Percentiles rank a stretch among this genome's conserved stretches.
Conservation (phyloP, 495 filamentous ascomycete genomes). For the Talaromyces adpressus region DNA sequence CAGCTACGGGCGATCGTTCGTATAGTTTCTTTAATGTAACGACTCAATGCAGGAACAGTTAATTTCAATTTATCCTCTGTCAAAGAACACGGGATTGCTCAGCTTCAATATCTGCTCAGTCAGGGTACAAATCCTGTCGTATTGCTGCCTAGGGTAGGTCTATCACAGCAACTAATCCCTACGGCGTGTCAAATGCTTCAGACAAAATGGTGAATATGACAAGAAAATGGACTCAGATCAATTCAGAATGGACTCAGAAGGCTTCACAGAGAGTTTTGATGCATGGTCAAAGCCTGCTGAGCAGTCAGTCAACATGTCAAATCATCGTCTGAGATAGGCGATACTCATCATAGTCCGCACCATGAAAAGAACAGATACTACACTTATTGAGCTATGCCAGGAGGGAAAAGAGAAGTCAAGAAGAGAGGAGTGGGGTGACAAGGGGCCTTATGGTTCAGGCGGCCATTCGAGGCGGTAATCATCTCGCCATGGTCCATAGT, state of each 20-base stretch:
- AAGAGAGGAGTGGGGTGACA: neutral
- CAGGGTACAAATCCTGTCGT: too few species aligned
- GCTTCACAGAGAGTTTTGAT: neutral
- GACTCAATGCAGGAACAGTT: neutral
- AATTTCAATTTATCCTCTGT: neutral
- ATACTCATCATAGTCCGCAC: neutral
- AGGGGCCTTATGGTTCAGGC: neutral
- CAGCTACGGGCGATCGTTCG: neutral
- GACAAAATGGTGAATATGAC: neutral
- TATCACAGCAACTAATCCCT: neutral
- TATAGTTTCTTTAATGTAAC: neutral
- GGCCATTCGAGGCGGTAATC: neutral
- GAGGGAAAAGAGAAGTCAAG: neutral
- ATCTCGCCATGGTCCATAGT: neutral
- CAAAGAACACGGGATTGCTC: neutral
- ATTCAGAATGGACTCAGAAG: neutral
- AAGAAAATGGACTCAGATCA: neutral
- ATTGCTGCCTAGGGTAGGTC: neutral
- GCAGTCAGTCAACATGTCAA: neutral
- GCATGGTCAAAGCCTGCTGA: neutral
- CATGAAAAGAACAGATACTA: neutral
- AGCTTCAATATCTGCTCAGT: neutral
- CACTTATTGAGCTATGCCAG: neutral
- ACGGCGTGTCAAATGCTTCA: neutral
- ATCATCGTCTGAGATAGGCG: neutral